A percentile compares a stretch with the other conserved stretches of the same genome.
Evolutionary conservation across 345 rosid species (phyloP).

Genomic region (Anastatica hierochuntica): DNA sequence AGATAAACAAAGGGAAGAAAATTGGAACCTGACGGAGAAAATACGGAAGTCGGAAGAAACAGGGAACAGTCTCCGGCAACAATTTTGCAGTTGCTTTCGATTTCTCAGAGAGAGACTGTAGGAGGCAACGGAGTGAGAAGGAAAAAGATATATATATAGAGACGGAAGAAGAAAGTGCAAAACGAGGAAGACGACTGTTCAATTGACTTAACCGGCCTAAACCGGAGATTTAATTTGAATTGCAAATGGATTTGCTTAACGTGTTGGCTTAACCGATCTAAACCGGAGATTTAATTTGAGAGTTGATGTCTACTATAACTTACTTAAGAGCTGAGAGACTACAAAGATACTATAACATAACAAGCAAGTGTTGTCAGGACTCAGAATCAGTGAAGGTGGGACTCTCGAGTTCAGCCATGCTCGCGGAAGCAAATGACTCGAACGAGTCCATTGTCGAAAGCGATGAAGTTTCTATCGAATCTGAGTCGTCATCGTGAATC

Average conservation of each 20-base stretch:
- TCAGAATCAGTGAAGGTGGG: constrained; percentile 63
- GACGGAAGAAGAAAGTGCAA: neutral
- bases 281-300: neutral
- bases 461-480: constrained; percentile 59
- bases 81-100: constrained; percentile 3
- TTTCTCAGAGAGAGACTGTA: constrained; percentile 11
- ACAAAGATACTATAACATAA: neutral
- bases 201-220: too few relatives aligned
- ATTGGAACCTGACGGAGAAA: constrained; percentile 7
- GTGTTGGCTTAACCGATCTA: too few relatives aligned
- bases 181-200: too few relatives aligned
- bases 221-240: too few relatives aligned
- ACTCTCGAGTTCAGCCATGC: constrained; percentile 90
- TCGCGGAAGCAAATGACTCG: constrained; percentile 86
- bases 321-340: neutral
- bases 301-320: too few relatives aligned
- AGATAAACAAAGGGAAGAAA: neutral
- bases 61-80: neutral
- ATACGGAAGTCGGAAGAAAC: neutral
- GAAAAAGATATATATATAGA: constrained; percentile 4
- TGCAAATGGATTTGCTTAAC: too few relatives aligned
- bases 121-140: constrained; percentile 1
- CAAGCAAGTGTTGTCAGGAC: constrained; percentile 24
- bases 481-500: constrained; percentile 31
- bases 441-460: constrained; percentile 54